Base-by-base conservation (phyloP, 2,329 filamentous ascomycete species). In the Metarhizium robertsii region DNA sequence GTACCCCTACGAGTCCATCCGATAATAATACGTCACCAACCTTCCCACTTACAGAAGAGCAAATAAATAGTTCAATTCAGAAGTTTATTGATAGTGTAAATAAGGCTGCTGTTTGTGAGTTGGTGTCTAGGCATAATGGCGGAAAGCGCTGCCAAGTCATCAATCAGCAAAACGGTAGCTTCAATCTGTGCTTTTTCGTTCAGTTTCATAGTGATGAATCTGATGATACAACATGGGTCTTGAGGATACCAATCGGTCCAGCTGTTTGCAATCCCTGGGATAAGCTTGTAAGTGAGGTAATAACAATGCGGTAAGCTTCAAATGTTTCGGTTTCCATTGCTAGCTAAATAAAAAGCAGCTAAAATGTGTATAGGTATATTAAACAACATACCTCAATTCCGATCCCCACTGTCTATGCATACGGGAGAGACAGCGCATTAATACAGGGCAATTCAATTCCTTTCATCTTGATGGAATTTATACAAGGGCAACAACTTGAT, bases 181-280 rank as follows among this genome's bases (percentile, higher is more conserved):
- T 61, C 47, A 63, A 64, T 51, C 55, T 59, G 34, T 63, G 63
- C 46, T 63, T 61, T 55, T 63, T 62, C n/a, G 50, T 64, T 51
- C 53, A 58, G 16, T 62, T 57, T 18, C 18, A 52, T 10, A 10
- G 13, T 20, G 45, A 49, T 16, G 18, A 50, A 20, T 3, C 20
- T 20, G 20, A 20, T 20, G 2, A 20, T 49, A 42, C 7, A 11
- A 25, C 45, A 54, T 50, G 52, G 7, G 18, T 54, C n/a, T 10
- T 54, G 16, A 54, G 52, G 20, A 49, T 54, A 13, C 52, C 52
- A n/a, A 49, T 54, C 20, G 14, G 6, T 18, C 52, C 45, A 13
- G 52, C 49, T 4, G 14, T 34, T n/a, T 38, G n/a, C 20, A 49
- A 54, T n/a, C 34, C 45, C 20, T 49, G 45, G 52, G 30, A 25